Conservation (phyloP, 257 asterid genomes). For the Echium plantagineum region DNA sequence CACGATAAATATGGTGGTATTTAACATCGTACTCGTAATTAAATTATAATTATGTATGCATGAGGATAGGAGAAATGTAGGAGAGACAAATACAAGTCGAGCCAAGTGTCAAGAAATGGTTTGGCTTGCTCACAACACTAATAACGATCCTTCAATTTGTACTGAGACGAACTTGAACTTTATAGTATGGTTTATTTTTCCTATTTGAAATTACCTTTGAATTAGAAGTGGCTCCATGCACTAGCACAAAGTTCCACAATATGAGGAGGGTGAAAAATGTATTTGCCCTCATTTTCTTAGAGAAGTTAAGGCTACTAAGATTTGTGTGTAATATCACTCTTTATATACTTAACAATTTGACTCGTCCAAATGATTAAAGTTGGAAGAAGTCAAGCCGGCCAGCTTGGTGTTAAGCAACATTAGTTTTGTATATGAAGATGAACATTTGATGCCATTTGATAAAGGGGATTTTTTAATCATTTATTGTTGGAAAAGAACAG, state of each 20-base stretch:
- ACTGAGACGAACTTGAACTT: not conserved
- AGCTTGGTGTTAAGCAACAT: not conserved
- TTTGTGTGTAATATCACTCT: not conserved
- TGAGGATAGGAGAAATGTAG: too few species aligned
- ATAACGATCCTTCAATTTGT: not conserved
- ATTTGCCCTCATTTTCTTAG: not conserved
- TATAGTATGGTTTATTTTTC: too few species aligned
- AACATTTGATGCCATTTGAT: not conserved
- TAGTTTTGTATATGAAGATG: too few species aligned
- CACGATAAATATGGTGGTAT: too few species aligned
- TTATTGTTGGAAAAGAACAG: not conserved
- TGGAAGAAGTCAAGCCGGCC: not conserved
- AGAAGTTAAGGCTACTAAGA: not conserved
- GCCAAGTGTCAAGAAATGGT: not conserved
- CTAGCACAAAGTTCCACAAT: constrained; percentile 18
- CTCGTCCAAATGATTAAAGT: not conserved
- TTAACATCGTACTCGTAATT: too few species aligned
- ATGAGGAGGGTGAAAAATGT: constrained; percentile 12
- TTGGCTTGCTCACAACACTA: too few species aligned
- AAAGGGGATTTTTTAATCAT: too few species aligned
- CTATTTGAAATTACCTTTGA: constrained; percentile 22
- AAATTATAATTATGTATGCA: too few species aligned
- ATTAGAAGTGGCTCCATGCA: constrained; percentile 15
- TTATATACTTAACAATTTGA: not conserved
- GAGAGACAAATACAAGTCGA: not conserved